Evolutionary conservation across 2,329 filamentous ascomycete genomes (phyloP).

Genomic region (Pseudogymnoascus pannorum): DNA sequence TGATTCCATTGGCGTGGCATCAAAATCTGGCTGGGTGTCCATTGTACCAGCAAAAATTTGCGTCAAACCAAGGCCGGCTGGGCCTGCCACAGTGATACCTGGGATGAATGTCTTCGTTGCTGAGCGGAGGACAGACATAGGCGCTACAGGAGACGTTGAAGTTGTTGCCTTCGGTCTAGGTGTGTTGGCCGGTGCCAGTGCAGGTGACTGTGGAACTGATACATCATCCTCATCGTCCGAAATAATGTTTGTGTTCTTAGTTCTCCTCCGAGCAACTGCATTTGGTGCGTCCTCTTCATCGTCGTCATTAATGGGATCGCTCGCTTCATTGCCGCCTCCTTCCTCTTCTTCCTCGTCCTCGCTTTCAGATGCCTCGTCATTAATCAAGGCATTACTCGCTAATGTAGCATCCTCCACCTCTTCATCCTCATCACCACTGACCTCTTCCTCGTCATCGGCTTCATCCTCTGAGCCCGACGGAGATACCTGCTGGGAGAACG

Average conservation of each 20-base stretch:
- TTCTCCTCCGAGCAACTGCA: background rate
- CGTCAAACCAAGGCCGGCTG: conserved; percentile 66
- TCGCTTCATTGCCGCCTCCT: conserved; percentile 15
- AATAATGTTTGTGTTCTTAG: background rate
- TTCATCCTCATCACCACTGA: conserved; percentile 39
- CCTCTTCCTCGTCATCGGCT: conserved; percentile 19
- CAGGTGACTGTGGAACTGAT: conserved; percentile 15
- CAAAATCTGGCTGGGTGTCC: conserved; percentile 48
- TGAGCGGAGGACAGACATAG: conserved; percentile 59
- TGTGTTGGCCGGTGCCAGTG: conserved; percentile 17
- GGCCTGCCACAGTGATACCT: conserved; percentile 52
- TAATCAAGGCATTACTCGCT: conserved; percentile 22
- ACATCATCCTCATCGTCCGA: conserved; percentile 29
- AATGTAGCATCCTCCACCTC: conserved; percentile 30
- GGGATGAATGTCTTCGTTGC: conserved; percentile 65
- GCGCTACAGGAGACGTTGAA: conserved; percentile 39
- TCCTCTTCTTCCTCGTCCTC: conserved; percentile 32
- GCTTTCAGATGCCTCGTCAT: conserved; percentile 32
- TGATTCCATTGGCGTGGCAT: conserved; percentile 12
- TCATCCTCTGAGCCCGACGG: conserved; percentile 34
- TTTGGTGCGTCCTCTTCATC: conserved; percentile 23
- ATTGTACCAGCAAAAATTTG: conserved; percentile 90
- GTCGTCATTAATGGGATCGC: conserved; percentile 26
- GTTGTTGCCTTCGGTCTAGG: conserved; percentile 14
- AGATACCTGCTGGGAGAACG: conserved; percentile 36